Percentiles rank a stretch among this genome's conserved stretches.
Conservation (phyloP, 345 rosid species). For the Streptanthus diversifolius region DNA sequence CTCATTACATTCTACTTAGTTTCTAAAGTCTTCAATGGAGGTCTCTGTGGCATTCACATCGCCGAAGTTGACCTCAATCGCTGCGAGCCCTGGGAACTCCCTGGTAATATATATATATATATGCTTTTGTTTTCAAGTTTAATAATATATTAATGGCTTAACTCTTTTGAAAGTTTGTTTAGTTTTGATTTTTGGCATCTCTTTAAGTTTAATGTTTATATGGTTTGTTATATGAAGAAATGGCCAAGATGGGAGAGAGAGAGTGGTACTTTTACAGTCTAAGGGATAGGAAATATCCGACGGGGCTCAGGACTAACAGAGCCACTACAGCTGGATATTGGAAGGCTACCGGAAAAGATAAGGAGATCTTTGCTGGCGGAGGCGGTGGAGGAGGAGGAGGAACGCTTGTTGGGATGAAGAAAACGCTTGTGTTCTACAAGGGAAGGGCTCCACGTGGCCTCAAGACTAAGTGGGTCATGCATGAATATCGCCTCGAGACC, state of each 20-base stretch:
- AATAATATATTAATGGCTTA: no score
- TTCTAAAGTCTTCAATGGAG: slow-evolving; percentile 75
- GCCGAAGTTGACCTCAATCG: slow-evolving; percentile 90
- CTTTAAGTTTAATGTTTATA: neutral
- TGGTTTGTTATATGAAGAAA: slow-evolving; percentile 35
- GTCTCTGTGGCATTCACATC: slow-evolving; percentile 64
- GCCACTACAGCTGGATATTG: slow-evolving; percentile 91
- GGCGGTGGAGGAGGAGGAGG: slow-evolving; percentile 37
- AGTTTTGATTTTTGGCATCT: neutral
- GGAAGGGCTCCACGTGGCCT: slow-evolving; percentile 92
- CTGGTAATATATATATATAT: slow-evolving; percentile 49
- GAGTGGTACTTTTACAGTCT: slow-evolving; percentile 91
- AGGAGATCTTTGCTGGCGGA: slow-evolving; percentile 54
- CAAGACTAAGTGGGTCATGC: slow-evolving; percentile 97
- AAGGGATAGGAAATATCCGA: slow-evolving; percentile 89
- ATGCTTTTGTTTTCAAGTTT: neutral
- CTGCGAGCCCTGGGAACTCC: slow-evolving; percentile 99
- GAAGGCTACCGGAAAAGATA: slow-evolving; percentile 93
- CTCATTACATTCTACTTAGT: slow-evolving; percentile 85
- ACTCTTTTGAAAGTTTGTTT: neutral
- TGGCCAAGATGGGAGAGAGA: slow-evolving; percentile 85
- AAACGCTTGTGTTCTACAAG: slow-evolving; percentile 76
- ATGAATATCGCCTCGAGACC: slow-evolving; percentile 84
- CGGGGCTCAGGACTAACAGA: slow-evolving; percentile 80
- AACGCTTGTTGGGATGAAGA: slow-evolving; percentile 79